Base-by-base conservation (phyloP, 306 rosid genomes). In the Glycyrrhiza uralensis region DNA sequence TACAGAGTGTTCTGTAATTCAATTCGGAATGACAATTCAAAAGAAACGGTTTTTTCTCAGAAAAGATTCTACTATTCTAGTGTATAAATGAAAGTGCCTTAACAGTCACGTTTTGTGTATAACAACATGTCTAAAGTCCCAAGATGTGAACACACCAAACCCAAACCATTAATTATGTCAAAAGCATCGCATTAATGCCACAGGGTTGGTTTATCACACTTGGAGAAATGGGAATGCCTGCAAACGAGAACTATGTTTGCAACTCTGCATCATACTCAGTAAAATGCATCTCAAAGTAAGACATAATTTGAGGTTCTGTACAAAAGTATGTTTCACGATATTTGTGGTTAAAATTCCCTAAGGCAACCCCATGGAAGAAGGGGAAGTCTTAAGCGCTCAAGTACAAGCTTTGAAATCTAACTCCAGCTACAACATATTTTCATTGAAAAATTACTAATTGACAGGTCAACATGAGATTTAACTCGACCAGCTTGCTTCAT, bases 401-500 rank as follows among this genome's bases (percentile, higher is more conserved):
- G 51, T 47, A 32, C 7, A 20, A n/a, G 51, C 23, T 42, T 17
- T 22, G 30, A 35, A 35, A 50, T 62, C 71, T 62, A 24, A 56
- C 54, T 67, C 36, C n/a, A n/a, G n/a, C n/a, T n/a, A n/a, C n/a
- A n/a, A n/a, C n/a, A n/a, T n/a, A n/a, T n/a, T n/a, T 22, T 56
- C 75, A 76, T 67, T 17, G 3, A 56, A 47, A 23, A 56, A 51
- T 55, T 46, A 52, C 44, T 14, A 13, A 28, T 52, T 36, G 51
- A 65, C 5, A 12, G 30, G 51, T 13, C 1, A 52, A 52, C 18
- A 50, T 5, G 76, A 20, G 59, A 14, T 19, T 36, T 6, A n/a
- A 63, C 35, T 56, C 38, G 3, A 66, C 84, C 79, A 69, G 66
- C 72, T 74, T 60, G 54, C 66, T 35, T 23, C 6, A 71, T 59